Base-by-base conservation (phyloP, 1,284 basidiomycete species). In the Paramarasmius palmivorus region DNA sequence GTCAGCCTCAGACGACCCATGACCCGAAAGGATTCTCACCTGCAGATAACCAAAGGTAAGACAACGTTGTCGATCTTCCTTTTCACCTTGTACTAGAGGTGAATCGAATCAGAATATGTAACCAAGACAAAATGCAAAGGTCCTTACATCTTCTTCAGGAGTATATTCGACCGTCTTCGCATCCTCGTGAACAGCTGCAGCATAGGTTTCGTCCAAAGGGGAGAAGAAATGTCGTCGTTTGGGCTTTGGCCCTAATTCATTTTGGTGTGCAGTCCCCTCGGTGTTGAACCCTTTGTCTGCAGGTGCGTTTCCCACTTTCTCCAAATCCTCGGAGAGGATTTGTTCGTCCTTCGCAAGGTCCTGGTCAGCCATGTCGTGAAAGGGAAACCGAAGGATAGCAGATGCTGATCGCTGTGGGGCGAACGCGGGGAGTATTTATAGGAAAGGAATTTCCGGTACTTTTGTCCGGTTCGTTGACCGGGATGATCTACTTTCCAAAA, bases 21-120 rank as follows among this genome's bases (percentile, higher is more conserved):
- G n/a, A n/a, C n/a, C n/a, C n/a, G n/a, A n/a, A n/a, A n/a, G n/a
- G n/a, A n/a, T n/a, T 58, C 67, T 39, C 48, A 78, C 75, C 77
- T 79, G 59, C 66, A 70, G 12, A 82, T 68, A 20, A 81, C 73
- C 46, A 81, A 61, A 1, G 77, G 71, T 40, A 82, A 67, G 4
- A 82, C 74, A 6, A 69, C 66, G 22, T 64, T 63, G 59, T 82
- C 78, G 40, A 81, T 79, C 65, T 79, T 81, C 45, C 66, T 67
- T 50, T 65, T 69, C 17, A 81, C 77, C 23, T 59, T 29, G 40
- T 55, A 50, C 53, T 55, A 26, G 2, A 34, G 19, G 25, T 15
- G n/a, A 4, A 46, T 4, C 25, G 7, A 26, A n/a, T 44, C 9
- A 50, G 49, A 25, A 19, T 20, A 12, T 5, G 23, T 15, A 22